phyloP scores from a whole-genome alignment of 2,329 filamentous ascomycete species.

The Diaporthe citri region DNA sequence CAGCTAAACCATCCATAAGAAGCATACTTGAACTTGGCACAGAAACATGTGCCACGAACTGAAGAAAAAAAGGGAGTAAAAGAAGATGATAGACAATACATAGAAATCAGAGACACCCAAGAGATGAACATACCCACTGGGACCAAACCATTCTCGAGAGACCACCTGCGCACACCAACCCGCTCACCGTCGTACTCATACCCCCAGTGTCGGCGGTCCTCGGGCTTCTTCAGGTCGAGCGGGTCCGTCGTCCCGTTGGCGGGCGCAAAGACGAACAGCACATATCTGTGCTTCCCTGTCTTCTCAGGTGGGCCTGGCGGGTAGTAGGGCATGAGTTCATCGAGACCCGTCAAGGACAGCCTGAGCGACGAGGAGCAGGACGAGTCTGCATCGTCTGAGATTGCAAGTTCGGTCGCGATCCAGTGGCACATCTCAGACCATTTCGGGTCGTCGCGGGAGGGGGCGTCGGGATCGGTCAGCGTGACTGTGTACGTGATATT shows the following conservation, averaged over 20 bases:
- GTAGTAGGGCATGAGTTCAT: slow-evolving; percentile 56
- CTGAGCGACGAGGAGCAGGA: slow-evolving; percentile 38
- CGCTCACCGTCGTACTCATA: slow-evolving; percentile 50
- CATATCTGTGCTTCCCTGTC: slow-evolving; percentile 59
- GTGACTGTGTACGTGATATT: slow-evolving; percentile 49
- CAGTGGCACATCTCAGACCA: slow-evolving; percentile 62
- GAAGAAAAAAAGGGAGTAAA: neutral
- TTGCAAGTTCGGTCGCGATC: slow-evolving; percentile 53
- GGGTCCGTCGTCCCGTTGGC: slow-evolving; percentile 54
- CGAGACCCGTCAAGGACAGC: slow-evolving; percentile 39
- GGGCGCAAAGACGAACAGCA: slow-evolving; percentile 55
- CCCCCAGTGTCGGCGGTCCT: slow-evolving; percentile 56
- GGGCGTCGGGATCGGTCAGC: slow-evolving; percentile 59
- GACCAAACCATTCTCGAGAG: slow-evolving; percentile 54
- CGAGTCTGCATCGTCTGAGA: slow-evolving; percentile 33
- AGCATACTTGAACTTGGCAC: slow-evolving; percentile 11
- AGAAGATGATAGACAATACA: neutral
- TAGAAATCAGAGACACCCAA: neutral
- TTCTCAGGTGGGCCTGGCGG: slow-evolving; percentile 56
- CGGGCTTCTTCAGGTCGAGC: slow-evolving; percentile 51
- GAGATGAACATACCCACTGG: slow-evolving; percentile 53
- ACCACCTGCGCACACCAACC: slow-evolving; percentile 56
- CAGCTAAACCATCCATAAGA: neutral
- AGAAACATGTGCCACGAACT: neutral
- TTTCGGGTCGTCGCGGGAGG: slow-evolving; percentile 55